Conservation (phyloP, 2,329 filamentous ascomycete genomes). For the Exophiala calicioides region DNA sequence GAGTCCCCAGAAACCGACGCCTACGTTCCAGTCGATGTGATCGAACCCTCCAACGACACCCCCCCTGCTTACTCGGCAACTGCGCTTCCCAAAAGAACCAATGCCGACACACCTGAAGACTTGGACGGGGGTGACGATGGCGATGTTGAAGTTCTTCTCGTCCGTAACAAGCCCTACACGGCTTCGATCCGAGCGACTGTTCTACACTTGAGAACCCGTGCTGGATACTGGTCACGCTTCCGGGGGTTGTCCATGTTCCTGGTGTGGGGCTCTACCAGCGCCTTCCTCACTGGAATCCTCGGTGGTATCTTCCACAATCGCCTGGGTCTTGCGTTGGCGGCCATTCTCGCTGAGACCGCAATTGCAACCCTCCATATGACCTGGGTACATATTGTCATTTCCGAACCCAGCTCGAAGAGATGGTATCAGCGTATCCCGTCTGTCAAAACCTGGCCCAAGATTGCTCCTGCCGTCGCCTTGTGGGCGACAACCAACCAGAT, state of each 20-base stretch:
- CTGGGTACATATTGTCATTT: constrained; percentile 87
- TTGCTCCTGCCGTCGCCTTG: constrained; percentile 67
- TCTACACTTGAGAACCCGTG: constrained; percentile 62
- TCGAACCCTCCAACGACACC: constrained; percentile 32
- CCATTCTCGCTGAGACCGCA: constrained; percentile 60
- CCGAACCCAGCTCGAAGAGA: constrained; percentile 61
- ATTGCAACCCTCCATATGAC: constrained; percentile 69
- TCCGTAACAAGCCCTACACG: constrained; percentile 61
- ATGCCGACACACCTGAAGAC: constrained; percentile 11
- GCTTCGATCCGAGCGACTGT: constrained; percentile 60
- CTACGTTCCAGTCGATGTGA: constrained; percentile 52
- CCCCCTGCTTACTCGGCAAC: constrained; percentile 36
- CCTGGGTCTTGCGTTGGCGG: constrained; percentile 51
- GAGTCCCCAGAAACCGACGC: constrained; percentile 60
- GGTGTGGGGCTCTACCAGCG: constrained; percentile 49
- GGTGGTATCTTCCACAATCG: constrained; percentile 46
- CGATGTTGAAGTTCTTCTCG: constrained; percentile 47
- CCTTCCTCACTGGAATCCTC: constrained; percentile 50
- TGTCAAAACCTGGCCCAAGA: constrained; percentile 66
- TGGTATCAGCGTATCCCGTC: constrained; percentile 72
- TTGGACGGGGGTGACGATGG: constrained; percentile 37
- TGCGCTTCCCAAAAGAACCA: constrained; percentile 32
- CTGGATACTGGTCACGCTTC: constrained; percentile 67
- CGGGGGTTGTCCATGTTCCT: constrained; percentile 63
- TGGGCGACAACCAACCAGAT: constrained; percentile 60